Conservation (phyloP, 164 flowering plant genomes). For the Tetracentron sinense region DNA sequence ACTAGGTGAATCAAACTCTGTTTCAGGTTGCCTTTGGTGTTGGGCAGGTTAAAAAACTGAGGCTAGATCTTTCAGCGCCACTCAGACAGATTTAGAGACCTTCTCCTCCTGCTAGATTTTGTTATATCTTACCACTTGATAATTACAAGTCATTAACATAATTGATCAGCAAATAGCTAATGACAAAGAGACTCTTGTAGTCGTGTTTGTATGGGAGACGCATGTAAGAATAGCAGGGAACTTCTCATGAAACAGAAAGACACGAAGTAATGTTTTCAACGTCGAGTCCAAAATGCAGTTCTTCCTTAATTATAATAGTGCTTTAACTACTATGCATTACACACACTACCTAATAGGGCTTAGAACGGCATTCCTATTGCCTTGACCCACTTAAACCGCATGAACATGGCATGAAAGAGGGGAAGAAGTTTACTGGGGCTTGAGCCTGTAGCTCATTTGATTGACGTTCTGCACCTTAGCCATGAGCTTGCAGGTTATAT, state of each 20-base stretch:
- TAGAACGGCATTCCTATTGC: neutral
- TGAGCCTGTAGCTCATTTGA: neutral
- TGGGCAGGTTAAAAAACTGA: neutral
- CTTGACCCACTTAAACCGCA: neutral
- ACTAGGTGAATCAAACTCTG: neutral
- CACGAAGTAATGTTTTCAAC: too few species aligned
- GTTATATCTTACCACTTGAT: neutral
- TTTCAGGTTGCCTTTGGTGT: neutral
- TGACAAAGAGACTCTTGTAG: too few species aligned
- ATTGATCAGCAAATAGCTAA: too few species aligned
- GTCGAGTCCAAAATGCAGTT: too few species aligned
- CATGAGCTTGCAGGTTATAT: too few species aligned
- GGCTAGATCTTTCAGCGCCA: neutral
- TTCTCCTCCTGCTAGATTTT: neutral
- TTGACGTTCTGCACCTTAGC: neutral
- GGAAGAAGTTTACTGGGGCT: neutral
- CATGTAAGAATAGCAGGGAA: too few species aligned
- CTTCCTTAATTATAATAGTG: too few species aligned
- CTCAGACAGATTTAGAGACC: neutral
- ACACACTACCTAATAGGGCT: too few species aligned
- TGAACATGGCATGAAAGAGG: neutral
- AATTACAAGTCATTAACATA: too few species aligned
- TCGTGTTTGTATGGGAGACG: too few species aligned
- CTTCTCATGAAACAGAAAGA: too few species aligned
- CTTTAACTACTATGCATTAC: too few species aligned